A percentile compares a stretch with the other conserved stretches of the same genome.
Evolutionary conservation across 75 land plant genomes (phyloP).

Genomic region (Selaginella moellendorffii): DNA sequence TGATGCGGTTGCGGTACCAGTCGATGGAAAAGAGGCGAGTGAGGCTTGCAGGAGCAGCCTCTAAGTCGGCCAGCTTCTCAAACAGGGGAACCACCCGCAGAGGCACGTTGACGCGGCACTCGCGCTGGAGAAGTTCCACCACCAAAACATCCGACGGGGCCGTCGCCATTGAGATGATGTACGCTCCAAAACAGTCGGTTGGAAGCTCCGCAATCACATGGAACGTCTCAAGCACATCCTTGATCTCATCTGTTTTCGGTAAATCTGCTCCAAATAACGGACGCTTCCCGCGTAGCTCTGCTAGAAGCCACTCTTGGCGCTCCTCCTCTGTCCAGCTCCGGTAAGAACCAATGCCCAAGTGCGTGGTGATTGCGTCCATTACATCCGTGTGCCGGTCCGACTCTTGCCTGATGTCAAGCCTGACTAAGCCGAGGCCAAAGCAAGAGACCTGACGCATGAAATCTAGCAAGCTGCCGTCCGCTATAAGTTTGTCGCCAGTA

Average conservation of each 20-base stretch:
- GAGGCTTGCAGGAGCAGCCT: conserved; percentile 66
- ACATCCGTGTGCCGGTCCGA: conserved; percentile 89
- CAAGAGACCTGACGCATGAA: conserved; percentile 85
- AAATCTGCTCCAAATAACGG: conserved; percentile 82
- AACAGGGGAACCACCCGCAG: conserved; percentile 82
- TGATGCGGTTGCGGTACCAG: conserved; percentile 70
- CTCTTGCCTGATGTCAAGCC: conserved; percentile 83
- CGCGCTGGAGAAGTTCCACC: conserved; percentile 82
- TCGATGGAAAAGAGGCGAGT: conserved; percentile 76
- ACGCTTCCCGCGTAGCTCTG: conserved; percentile 72
- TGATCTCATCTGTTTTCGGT: conserved; percentile 64
- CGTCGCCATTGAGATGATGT: conserved; percentile 16
- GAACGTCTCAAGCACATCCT: conserved; percentile 18
- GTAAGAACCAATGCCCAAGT: conserved; percentile 73
- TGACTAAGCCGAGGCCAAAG: conserved; percentile 69
- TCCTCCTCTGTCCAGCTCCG: conserved; percentile 68
- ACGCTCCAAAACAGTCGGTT: conserved; percentile 13
- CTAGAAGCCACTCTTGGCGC: conserved; percentile 58
- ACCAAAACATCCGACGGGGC: conserved; percentile 15
- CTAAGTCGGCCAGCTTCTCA: conserved; percentile 85
- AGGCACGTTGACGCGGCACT: conserved; percentile 50
- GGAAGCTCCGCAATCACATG: conserved; percentile 16
- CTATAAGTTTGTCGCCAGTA: conserved; percentile 69
- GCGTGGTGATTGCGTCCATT: conserved; percentile 63
- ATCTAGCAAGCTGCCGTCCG: conserved; percentile 90